These are phyloP conservation scores for Triticum monococcum DNA, from an alignment of 176 grass and related monocot genomes.

Conservation along the genomic window DNA sequence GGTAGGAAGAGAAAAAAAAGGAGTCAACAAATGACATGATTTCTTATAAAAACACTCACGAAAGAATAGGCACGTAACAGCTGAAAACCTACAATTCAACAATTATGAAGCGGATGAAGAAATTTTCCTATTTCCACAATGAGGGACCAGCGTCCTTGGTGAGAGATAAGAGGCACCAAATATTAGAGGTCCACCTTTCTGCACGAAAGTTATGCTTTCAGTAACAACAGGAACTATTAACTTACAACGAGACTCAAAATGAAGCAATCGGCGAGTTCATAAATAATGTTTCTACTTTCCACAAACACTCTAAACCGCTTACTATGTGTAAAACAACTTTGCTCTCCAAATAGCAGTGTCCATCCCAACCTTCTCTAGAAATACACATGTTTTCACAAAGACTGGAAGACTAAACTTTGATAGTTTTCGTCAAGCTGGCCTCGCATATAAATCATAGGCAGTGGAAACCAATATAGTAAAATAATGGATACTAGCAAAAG, in stretches of 20 bases:
- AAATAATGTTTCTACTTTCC: not conserved
- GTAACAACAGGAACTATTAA: not conserved
- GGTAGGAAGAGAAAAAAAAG: constrained; percentile 14
- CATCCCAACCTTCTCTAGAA: not conserved
- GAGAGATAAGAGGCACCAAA: constrained; percentile 35
- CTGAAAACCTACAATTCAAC: constrained; percentile 10
- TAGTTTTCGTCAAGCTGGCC: not conserved
- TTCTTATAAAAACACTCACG: not conserved
- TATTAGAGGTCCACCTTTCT: constrained; percentile 48
- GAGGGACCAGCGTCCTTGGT: constrained; percentile 29
- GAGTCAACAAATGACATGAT: not conserved
- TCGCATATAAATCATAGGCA: not conserved
- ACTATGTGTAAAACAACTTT: not conserved
- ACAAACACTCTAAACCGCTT: not conserved
- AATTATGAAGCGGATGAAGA: constrained; percentile 1
- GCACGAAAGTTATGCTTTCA: constrained; percentile 10
- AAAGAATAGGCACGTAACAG: not conserved
- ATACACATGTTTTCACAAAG: not conserved
- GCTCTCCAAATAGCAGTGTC: not conserved
- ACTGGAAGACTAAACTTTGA: not conserved
- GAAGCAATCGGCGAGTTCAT: not conserved
- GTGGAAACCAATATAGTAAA: not conserved
- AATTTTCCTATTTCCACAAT: constrained; percentile 20
- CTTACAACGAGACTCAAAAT: not conserved
- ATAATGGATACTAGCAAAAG: not conserved